Base-by-base conservation (phyloP, 2,329 filamentous ascomycete species). In the Diplodia scrobiculata region DNA sequence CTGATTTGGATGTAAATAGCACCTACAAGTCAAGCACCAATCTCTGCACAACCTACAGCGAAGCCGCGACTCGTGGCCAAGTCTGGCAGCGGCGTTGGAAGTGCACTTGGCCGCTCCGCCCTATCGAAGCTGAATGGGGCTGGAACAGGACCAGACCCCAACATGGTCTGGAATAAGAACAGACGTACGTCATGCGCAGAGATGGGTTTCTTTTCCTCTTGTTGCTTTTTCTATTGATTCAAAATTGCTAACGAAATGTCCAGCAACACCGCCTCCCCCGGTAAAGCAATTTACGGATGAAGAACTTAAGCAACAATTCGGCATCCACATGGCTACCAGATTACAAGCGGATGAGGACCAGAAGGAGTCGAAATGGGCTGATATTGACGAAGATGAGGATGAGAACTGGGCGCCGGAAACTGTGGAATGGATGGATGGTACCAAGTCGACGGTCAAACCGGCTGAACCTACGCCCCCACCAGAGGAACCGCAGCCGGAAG, bases 111-210 rank as follows among this genome's bases (percentile, higher is more conserved):
- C 45, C 84, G 84, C 67, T 70, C 81, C 27, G 78, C 79, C 58
- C 76, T 83, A 66, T 76, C 78, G 65, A 88, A 87, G 72, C 85
- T 86, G 68, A 84, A 84, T 62, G 87, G 88, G 69, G 73, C 84
- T 38, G 82, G 84, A 19, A 74, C 84, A 68, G 87, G 86, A 29
- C 89, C 91, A 14, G 90, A 93, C 76, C 84, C 86, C 34, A 90
- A 82, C 76, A 89, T 85, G 63, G 91, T 96, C 48, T 96, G 91
- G 91, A 96, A 95, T 80, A 93, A 92, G 79, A 96, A 95, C 76
- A 84, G 89, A 81, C 90, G 91, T 89, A 85, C 75, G 88, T 81
- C 25, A 29, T 50, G 32, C 13, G 21, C 19, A 48, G 21, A 32
- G 17, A 14, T 17, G 29, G 19, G 19, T 50, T 50, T 32, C n/a